phyloP scores from a whole-genome alignment of 192 early-diverging fungal genomes.

The Podila epicladia region DNA sequence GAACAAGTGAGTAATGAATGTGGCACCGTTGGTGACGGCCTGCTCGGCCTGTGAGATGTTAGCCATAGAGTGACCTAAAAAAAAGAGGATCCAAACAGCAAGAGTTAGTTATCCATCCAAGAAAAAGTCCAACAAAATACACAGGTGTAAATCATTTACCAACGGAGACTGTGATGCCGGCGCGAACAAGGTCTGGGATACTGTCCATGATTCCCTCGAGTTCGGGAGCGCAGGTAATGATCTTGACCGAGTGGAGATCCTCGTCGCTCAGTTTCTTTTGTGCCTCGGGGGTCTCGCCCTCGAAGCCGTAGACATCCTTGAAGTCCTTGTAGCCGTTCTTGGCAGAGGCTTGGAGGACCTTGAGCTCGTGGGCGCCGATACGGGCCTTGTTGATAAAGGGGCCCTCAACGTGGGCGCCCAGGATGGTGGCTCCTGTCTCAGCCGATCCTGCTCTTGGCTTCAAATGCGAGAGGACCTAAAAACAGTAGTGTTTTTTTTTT shows the following conservation, averaged over 20 bases:
- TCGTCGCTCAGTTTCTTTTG: conserved; percentile 31
- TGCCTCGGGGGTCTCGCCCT: conserved; percentile 52
- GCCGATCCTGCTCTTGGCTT: conserved; percentile 70
- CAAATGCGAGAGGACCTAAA: conserved; percentile 60
- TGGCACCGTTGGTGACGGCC: conserved; percentile 68
- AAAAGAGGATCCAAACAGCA: neutral
- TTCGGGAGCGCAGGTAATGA: conserved; percentile 85
- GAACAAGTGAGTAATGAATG: conserved; percentile 84
- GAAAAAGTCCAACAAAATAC: neutral
- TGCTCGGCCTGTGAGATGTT: conserved; percentile 68
- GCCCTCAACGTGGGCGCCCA: conserved; percentile 68
- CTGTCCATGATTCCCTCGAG: conserved; percentile 72
- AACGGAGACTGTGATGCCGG: conserved; percentile 68
- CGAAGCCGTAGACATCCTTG: conserved; percentile 75
- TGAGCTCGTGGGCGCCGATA: conserved; percentile 78
- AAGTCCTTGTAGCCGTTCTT: conserved; percentile 70
- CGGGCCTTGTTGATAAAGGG: conserved; percentile 75
- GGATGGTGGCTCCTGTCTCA: conserved; percentile 71
- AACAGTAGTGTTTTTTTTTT: neutral
- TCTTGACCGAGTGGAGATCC: conserved; percentile 53
- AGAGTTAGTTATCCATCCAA: neutral
- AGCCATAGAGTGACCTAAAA: conserved; percentile 71
- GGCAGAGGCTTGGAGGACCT: conserved; percentile 63
- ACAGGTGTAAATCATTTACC: conserved; percentile 18
- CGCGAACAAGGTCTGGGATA: conserved; percentile 71